Evolutionary conservation across 805 yeast genomes (phyloP).

Genomic region (Teunomyces lycoperdinae): DNA sequence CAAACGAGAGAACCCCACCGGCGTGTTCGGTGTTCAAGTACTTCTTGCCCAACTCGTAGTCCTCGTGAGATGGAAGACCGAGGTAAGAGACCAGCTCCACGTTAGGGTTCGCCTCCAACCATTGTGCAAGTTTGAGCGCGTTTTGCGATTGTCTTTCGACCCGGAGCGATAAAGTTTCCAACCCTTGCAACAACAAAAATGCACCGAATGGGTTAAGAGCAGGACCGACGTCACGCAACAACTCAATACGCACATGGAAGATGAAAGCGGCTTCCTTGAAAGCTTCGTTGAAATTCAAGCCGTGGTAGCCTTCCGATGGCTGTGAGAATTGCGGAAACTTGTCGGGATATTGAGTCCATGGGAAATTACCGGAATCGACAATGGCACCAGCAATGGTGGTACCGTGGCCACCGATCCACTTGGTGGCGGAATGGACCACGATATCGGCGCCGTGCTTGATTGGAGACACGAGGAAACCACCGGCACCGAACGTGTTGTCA

Average conservation of each 20-base stretch:
- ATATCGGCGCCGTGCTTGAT: conserved; percentile 88
- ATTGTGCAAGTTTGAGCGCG: conserved; percentile 75
- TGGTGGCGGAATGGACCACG: conserved; percentile 91
- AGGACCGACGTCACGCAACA: conserved; percentile 91
- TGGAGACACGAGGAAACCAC: conserved; percentile 84
- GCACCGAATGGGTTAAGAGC: conserved; percentile 84
- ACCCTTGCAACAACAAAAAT: conserved; percentile 84
- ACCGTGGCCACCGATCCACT: conserved; percentile 98
- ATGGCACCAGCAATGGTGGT: conserved; percentile 90
- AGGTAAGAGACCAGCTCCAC: conserved; percentile 92
- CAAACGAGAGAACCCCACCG: conserved; percentile 88
- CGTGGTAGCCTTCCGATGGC: conserved; percentile 94
- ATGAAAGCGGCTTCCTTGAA: conserved; percentile 79
- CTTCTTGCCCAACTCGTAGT: conserved; percentile 80
- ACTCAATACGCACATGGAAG: conserved; percentile 76
- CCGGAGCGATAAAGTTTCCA: conserved; percentile 90
- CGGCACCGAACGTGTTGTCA: conserved; percentile 97
- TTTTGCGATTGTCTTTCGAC: conserved; percentile 89
- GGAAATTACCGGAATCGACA: conserved; percentile 89
- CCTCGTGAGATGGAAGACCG: conserved; percentile 75
- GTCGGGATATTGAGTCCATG: conserved; percentile 81
- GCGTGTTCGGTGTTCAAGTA: conserved; percentile 60
- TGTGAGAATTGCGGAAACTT: conserved; percentile 88
- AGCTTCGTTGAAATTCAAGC: conserved; percentile 75
- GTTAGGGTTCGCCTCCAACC: conserved; percentile 66